phyloP scores from a whole-genome alignment of 2,329 filamentous ascomycete genomes.

The Dactylellina haptotyla region DNA sequence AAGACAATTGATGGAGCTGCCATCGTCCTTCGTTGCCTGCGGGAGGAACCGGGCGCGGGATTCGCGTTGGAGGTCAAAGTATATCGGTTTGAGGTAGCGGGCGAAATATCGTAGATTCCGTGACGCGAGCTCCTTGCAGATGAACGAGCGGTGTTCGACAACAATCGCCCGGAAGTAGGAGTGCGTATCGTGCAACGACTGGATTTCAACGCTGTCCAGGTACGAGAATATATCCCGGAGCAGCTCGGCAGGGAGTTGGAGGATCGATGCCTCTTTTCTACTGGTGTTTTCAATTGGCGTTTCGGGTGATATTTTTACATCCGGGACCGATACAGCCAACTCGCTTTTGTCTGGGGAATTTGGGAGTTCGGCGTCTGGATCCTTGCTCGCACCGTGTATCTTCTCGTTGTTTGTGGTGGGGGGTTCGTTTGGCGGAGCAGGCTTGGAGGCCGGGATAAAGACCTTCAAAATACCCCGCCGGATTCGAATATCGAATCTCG shows the following conservation, averaged over 20 bases:
- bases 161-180: conserved; percentile 34
- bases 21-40: background rate
- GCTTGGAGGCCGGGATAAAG: conserved; percentile 19
- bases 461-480: conserved; percentile 30
- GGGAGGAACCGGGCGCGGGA: conserved; percentile 18
- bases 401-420: background rate
- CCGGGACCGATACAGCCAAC: background rate
- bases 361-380: background rate
- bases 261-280: conserved; percentile 7
- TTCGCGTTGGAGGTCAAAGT: conserved; percentile 43
- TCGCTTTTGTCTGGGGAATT: no score
- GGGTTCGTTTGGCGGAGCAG: conserved; percentile 11
- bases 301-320: background rate
- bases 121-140: conserved; percentile 38
- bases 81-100: conserved; percentile 34
- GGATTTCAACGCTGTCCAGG: conserved; percentile 23
- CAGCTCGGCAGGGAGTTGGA: conserved; percentile 43
- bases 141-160: conserved; percentile 37
- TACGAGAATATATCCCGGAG: conserved; percentile 46
- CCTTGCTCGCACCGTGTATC: background rate
- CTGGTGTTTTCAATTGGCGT: background rate
- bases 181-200: conserved; percentile 35
- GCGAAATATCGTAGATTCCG: conserved; percentile 40
- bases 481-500: conserved; percentile 28
- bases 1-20: background rate